Base-by-base conservation (phyloP, 345 rosid species). In the Carallia pectinifolia region DNA sequence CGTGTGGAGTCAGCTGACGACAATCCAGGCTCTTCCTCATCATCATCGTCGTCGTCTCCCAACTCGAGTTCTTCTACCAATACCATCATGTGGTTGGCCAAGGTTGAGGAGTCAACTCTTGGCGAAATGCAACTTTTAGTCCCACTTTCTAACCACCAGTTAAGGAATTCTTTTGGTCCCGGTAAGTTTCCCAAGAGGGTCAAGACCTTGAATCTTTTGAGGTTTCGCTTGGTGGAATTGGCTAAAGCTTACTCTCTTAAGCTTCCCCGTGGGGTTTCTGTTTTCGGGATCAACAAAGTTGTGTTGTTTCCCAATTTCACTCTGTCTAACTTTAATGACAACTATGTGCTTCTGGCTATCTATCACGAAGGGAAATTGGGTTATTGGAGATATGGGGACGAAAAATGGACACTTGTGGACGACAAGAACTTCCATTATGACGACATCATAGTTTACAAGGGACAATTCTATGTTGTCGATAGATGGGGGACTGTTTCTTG, bases 301-400 rank as follows among this genome's bases (percentile, higher is more conserved):
- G 66, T 71, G 27, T n/a, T 37, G 18, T 67, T 67, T 60, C 79
- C 72, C 15, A 18, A 15, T 29, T 31, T 29, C 48, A 53, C n/a
- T 13, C 61, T 27, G 36, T 10, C 50, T 31, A 10, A 5, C 10
- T 15, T 6, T 1, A n/a, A 56, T 48, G 44, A 2, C 23, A 23
- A 23, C 2, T 29, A 10, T 48, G 48, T 40, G 2, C 12, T 77
- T 15, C 13, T 77, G 4, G 76, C 69, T 2, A 71, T 71, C 56
- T 66, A 13, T 50, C 69, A 66, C 37, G 76, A 63, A 67, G 76
- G 80, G 37, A 77, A 67, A 58, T 62, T 77, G 61, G 64, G 73
- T 17, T 77, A 71, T 23, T 77, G 76, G 76, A 77, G 50, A 71
- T 38, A 17, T 19, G 80, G 80, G 10, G 73, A 77, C 47, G 34